Evolutionary conservation across 2,329 filamentous ascomycete genomes (phyloP).

Genomic region (Xylaria sp.): DNA sequence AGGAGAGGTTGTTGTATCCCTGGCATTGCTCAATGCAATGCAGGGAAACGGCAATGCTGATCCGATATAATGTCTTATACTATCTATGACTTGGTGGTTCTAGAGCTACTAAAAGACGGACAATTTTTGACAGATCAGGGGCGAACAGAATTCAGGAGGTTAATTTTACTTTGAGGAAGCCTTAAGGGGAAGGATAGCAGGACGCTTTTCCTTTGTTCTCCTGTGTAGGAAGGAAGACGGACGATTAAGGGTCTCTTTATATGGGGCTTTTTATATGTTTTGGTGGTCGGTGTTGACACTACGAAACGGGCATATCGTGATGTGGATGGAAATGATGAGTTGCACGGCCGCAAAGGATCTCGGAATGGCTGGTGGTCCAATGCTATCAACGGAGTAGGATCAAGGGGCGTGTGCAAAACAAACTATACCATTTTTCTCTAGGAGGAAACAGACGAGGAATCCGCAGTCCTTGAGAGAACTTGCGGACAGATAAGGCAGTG

Average conservation of each 20-base stretch:
- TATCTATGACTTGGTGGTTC: constrained; percentile 26
- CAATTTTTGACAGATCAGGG: constrained; percentile 2
- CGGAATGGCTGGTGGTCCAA: constrained; percentile 12
- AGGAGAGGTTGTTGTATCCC: constrained; percentile 8
- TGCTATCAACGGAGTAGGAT: constrained; percentile 21
- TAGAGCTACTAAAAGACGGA: constrained; percentile 18
- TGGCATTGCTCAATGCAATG: constrained; percentile 1
- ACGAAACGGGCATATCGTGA: constrained; percentile 26
- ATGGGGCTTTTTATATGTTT: constrained; percentile 27
- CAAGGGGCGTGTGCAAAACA: constrained; percentile 5
- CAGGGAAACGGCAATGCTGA: constrained; percentile 12
- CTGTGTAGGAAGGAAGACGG: constrained; percentile 27
- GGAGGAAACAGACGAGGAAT: constrained; percentile 21
- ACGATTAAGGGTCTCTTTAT: constrained; percentile 26
- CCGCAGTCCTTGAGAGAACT: constrained; percentile 1
- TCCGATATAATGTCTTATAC: constrained; percentile 41
- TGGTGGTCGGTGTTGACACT: constrained; percentile 8
- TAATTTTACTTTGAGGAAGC: constrained; percentile 13
- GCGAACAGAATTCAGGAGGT: constrained; percentile 3
- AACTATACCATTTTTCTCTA: constrained; percentile 19
- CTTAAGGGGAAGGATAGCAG: constrained; percentile 10
- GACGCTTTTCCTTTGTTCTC: constrained; percentile 30
- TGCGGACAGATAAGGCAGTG: constrained; percentile 18
- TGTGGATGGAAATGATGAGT: constrained; percentile 34
- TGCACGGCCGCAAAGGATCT: constrained; percentile 30